Evolutionary conservation across 2,329 filamentous ascomycete genomes (phyloP), one percentile per base, ranked within the genome.

Genomic region (Pseudogymnoascus destructans): DNA sequence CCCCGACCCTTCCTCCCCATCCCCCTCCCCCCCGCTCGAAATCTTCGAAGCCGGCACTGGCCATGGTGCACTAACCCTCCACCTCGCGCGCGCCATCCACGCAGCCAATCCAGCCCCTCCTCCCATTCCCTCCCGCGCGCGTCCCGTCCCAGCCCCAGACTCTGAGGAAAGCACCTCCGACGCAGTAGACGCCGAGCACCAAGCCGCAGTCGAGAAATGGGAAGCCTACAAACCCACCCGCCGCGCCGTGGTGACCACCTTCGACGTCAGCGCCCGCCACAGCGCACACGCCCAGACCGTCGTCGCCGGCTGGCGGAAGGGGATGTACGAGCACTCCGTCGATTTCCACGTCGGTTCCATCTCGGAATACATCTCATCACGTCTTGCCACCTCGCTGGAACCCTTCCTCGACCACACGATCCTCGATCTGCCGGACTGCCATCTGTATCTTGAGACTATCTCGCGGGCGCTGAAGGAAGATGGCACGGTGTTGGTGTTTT

Each of bases 31-130:
- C 7, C 79, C 77, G 0, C 70, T 91, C 10, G 86, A 92, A 67
- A 87, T 93, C 46, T 82, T 93, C 57, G 89, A 93, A 71, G 87
- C 87, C 52, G 88, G 89, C 13, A 93, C 88, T 3, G 89, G 88
- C n/a, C 87, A 91, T 75, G 89, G 88, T 59, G 84, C 85, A 32
- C 71, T 93, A 59, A 92, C 87, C 0, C 71, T 93, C 3, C 81
- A 91, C 66, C 75, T 93, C 19, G 83, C 87, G 27, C 79, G 86
- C 57, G 86, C 87, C 2, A 80, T 93, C 49, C 85, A 91, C 67
- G 87, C 80, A 46, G 85, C 82, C 15, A 91, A 91, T 66, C 72
- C 79, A 1, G 71, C 75, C 3, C 72, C 78, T 5, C 76, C 77
- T 0, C 66, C 69, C 11, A 68, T 77, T 13, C 59, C 59, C 52